Percentiles rank a stretch among this genome's conserved stretches.
These are phyloP conservation scores for Cladophialophora immunda DNA, from an alignment of 2,329 filamentous ascomycete genomes.

Conservation along the genomic window DNA sequence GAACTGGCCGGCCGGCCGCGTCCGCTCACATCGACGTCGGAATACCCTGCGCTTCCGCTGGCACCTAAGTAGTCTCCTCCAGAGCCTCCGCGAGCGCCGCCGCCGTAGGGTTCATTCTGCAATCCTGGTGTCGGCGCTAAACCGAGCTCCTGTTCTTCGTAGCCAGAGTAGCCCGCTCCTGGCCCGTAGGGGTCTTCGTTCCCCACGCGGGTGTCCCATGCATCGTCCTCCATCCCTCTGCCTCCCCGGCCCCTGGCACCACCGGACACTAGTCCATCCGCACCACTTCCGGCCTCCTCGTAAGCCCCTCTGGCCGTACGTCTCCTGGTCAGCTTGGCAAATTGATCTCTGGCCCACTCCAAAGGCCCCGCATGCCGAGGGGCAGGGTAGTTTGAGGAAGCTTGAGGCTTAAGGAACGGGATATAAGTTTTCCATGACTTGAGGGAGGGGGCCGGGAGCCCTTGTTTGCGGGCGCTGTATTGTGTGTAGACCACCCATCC, in stretches of 20 bases:
- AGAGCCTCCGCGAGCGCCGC: slow-evolving; percentile 54
- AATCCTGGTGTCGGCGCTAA: slow-evolving; percentile 49
- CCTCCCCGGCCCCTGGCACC: slow-evolving; percentile 59
- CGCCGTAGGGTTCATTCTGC: slow-evolving; percentile 50
- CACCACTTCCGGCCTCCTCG: slow-evolving; percentile 61
- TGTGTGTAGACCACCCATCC: slow-evolving; percentile 78
- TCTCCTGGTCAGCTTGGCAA: slow-evolving; percentile 70
- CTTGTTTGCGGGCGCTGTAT: slow-evolving; percentile 75
- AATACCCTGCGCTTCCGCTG: slow-evolving; percentile 48
- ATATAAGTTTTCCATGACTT: slow-evolving; percentile 65
- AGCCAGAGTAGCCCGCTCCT: slow-evolving; percentile 64
- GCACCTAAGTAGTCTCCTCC: slow-evolving; percentile 52
- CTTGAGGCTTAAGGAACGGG: slow-evolving; percentile 67
- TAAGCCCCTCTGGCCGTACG: slow-evolving; percentile 76
- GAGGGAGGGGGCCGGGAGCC: slow-evolving; percentile 69
- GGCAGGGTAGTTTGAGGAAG: slow-evolving; percentile 57
- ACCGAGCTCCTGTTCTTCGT: slow-evolving; percentile 80
- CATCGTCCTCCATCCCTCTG: slow-evolving; percentile 79
- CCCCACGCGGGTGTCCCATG: slow-evolving; percentile 83
- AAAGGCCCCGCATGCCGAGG: slow-evolving; percentile 69
- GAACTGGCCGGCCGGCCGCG: slow-evolving; percentile 52
- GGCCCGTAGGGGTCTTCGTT: slow-evolving; percentile 64
- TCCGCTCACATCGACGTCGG: slow-evolving; percentile 44
- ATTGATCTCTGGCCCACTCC: slow-evolving; percentile 76
- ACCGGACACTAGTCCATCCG: slow-evolving; percentile 45